phyloP scores from a whole-genome alignment of 2,329 filamentous ascomycete genomes.

The Aspergillus sp. region DNA sequence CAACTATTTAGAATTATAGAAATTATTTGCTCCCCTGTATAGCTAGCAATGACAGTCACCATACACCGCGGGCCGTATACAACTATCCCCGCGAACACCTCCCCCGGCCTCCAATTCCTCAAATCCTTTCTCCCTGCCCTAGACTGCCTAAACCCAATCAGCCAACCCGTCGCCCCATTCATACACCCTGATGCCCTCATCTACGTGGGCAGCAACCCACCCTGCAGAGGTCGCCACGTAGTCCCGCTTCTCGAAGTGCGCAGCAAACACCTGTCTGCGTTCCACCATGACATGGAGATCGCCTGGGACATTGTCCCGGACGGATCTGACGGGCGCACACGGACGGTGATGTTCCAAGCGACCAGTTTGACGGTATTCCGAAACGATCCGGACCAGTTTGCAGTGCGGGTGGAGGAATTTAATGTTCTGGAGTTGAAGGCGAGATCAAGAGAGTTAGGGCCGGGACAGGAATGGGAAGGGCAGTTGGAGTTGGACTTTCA shows the following conservation, averaged over 20 bases:
- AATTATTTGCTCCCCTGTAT: fast-evolving
- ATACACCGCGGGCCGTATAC: slow-evolving; percentile 16
- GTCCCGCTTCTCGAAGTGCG: slow-evolving; percentile 12
- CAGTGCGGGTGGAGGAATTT: slow-evolving; percentile 12
- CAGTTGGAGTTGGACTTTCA: slow-evolving; percentile 8
- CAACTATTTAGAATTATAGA: background rate
- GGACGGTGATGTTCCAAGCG: slow-evolving; percentile 18
- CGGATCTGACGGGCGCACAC: background rate
- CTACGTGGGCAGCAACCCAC: slow-evolving; percentile 12
- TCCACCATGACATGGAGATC: slow-evolving; percentile 12
- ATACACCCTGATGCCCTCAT: slow-evolving; percentile 12
- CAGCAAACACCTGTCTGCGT: slow-evolving; percentile 8
- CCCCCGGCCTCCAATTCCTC: slow-evolving; percentile 16
- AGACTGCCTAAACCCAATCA: slow-evolving; percentile 9
- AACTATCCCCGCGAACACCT: slow-evolving; percentile 9
- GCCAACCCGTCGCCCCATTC: slow-evolving; percentile 6
- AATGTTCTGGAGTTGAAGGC: slow-evolving; percentile 13
- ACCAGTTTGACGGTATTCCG: slow-evolving; percentile 13
- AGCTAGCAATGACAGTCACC: background rate
- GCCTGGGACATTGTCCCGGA: slow-evolving; percentile 16
- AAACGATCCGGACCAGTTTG: slow-evolving; percentile 16
- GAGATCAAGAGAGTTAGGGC: background rate
- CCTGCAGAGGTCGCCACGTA: slow-evolving; percentile 4
- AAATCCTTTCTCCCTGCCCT: slow-evolving; percentile 13
- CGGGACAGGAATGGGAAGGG: background rate